These are phyloP conservation scores for Xylaria sp. DNA, from an alignment of 495 filamentous ascomycete genomes.

Conservation along the genomic window DNA sequence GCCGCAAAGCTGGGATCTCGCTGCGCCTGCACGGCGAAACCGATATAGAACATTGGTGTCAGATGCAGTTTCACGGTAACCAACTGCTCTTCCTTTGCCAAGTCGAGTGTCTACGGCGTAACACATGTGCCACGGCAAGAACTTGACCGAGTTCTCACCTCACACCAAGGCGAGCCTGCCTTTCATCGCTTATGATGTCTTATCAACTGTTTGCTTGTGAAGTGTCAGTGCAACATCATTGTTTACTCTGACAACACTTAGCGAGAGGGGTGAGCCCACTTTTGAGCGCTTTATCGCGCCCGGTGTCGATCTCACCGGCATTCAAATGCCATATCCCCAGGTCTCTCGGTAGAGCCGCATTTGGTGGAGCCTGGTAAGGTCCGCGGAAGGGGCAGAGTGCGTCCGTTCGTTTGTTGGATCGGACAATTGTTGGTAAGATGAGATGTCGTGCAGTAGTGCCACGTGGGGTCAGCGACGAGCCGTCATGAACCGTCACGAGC, in stretches of 20 bases:
- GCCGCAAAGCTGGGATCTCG: neutral
- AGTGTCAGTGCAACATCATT: neutral
- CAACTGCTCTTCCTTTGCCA: neutral
- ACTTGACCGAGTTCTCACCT: neutral
- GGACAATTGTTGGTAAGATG: conserved; percentile 1
- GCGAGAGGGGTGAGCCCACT: neutral
- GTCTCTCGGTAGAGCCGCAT: neutral
- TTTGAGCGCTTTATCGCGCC: neutral
- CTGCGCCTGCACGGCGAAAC: conserved; percentile 1
- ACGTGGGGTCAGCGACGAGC: neutral
- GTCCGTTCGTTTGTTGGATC: neutral
- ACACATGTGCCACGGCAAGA: neutral
- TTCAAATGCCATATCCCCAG: neutral
- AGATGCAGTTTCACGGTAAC: conserved; percentile 1
- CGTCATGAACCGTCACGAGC: neutral
- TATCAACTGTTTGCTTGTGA: neutral
- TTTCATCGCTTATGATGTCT: neutral
- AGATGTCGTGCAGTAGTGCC: neutral
- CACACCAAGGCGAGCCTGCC: neutral
- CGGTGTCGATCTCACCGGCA: neutral
- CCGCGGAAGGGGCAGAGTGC: neutral
- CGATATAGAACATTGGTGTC: conserved; percentile 17
- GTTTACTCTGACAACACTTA: neutral
- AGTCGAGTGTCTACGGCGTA: neutral
- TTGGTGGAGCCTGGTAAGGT: conserved; percentile 6